These are phyloP conservation scores for Fusarium sambucinum DNA, from an alignment of 2,329 filamentous ascomycete genomes.

Conservation along the genomic window DNA sequence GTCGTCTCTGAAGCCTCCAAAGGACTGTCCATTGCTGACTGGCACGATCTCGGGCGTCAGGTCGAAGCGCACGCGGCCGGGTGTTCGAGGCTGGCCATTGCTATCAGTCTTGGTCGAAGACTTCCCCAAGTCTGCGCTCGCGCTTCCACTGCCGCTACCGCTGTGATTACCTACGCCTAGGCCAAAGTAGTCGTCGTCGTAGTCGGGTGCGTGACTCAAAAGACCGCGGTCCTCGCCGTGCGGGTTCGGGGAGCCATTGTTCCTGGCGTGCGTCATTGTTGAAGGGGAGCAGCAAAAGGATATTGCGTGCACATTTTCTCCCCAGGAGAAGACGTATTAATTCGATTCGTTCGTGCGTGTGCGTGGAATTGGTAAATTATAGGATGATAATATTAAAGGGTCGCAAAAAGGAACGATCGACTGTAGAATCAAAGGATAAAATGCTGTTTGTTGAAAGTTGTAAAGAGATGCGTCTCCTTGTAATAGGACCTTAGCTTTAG, in stretches of 20 bases:
- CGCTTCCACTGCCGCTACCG: constrained; percentile 23
- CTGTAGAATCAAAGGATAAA: constrained; percentile 26
- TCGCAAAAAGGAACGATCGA: constrained; percentile 28
- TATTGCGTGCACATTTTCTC: constrained; percentile 47
- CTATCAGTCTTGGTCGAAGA: constrained; percentile 39
- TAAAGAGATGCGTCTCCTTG: not conserved
- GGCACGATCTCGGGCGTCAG: constrained; percentile 61
- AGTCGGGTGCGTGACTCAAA: constrained; percentile 40
- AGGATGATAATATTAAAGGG: not conserved
- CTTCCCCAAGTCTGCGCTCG: constrained; percentile 33
- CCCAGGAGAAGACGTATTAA: constrained; percentile 5
- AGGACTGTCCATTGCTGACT: constrained; percentile 40
- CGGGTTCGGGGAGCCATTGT: constrained; percentile 48
- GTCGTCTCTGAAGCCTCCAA: constrained; percentile 27
- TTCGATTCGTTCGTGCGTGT: constrained; percentile 12
- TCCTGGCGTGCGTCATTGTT: constrained; percentile 52
- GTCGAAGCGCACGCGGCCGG: constrained; percentile 82
- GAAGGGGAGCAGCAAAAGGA: constrained; percentile 37
- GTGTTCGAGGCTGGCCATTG: constrained; percentile 56
- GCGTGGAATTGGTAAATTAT: not conserved
- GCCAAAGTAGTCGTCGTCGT: constrained; percentile 48
- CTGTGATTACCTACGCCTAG: constrained; percentile 38
- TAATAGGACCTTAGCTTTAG: constrained; percentile 6
- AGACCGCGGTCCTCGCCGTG: constrained; percentile 53
- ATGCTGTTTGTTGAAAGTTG: constrained; percentile 24